Evolutionary conservation across 2,329 filamentous ascomycete genomes (phyloP), one percentile per base, ranked within the genome.

Genomic region (Pyricularia grisea): DNA sequence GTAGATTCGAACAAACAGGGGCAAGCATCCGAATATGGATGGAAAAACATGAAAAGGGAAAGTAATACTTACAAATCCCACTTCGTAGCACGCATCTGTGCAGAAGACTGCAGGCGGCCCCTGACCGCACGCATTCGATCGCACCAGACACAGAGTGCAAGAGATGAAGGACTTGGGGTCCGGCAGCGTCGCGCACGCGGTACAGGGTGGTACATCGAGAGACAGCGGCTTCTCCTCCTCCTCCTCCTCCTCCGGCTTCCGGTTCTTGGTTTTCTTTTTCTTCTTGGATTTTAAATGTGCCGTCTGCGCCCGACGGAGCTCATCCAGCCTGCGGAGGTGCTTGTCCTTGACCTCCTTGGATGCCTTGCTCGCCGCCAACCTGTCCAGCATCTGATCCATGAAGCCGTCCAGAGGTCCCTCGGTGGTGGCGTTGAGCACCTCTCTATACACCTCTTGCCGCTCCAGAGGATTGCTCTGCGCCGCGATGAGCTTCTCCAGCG

Each of bases 231-330:
- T 65, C 31, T 61, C 33, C 14, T 12, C 60, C 27, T 63, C 60
- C 31, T 61, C 33, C 14, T 12, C 60, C 27, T 63, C 60, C 12
- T 63, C 60, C 27, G 60, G 25, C 60, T 28, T 63, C 9, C 25
- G 30, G 20, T 30, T 28, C 25, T 65, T 68, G 14, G 67, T 83
- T 70, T 81, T 82, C 69, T 81, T 79, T 69, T 89, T 78, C 30
- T 80, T 78, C 42, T 78, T 76, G 0, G 78, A 76, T 23, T 83
- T 78, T 23, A 63, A 27, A 1, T 86, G 81, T 6, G 88, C 76
- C 3, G 83, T 76, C 64, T 81, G 81, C 27, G 86, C 83, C 87
- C 89, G 90, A 81, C 88, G 89, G 74, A 89, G 78, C 69, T 85
- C 76, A 55, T 88, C 85, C 28, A 78, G 73, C 58, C 77, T 73